Evolutionary conservation across 2,329 filamentous ascomycete species (phyloP).

Genomic region (Penicillium expansum): DNA sequence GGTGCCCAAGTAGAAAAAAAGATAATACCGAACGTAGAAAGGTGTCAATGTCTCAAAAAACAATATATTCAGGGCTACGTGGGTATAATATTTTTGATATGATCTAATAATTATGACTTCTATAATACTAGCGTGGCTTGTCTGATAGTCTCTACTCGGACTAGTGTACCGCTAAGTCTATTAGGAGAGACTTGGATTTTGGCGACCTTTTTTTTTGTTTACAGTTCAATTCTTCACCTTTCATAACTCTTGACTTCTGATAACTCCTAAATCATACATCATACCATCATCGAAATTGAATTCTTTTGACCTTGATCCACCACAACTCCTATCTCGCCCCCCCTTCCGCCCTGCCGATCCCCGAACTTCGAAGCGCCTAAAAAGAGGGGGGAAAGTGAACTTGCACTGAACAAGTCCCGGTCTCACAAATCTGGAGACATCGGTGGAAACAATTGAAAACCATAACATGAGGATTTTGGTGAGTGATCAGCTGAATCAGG

Average conservation of each 20-base stretch:
- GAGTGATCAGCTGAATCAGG: slow-evolving; percentile 9
- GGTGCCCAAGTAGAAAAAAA: neutral
- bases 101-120: slow-evolving; percentile 1
- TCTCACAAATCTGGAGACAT: slow-evolving; percentile 2
- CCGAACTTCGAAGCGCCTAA: slow-evolving; percentile 16
- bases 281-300: neutral
- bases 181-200: slow-evolving; percentile 1
- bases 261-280: neutral
- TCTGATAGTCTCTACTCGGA: slow-evolving; percentile 5
- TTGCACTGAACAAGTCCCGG: slow-evolving; percentile 5
- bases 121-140: slow-evolving; percentile 6
- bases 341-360: slow-evolving; percentile 20
- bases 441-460: neutral
- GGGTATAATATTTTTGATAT: neutral
- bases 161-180: slow-evolving; percentile 14
- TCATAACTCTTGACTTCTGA: neutral
- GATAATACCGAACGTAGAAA: neutral
- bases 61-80: neutral
- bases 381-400: slow-evolving; percentile 17
- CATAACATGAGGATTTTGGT: slow-evolving; percentile 22
- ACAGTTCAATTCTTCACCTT: neutral
- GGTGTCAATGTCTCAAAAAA: neutral
- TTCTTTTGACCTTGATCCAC: slow-evolving; percentile 8
- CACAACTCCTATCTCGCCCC: slow-evolving; percentile 9
- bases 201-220: neutral